Evolutionary conservation across 768 basidiomycete species (phyloP).

Genomic region (Trametes maxima): DNA sequence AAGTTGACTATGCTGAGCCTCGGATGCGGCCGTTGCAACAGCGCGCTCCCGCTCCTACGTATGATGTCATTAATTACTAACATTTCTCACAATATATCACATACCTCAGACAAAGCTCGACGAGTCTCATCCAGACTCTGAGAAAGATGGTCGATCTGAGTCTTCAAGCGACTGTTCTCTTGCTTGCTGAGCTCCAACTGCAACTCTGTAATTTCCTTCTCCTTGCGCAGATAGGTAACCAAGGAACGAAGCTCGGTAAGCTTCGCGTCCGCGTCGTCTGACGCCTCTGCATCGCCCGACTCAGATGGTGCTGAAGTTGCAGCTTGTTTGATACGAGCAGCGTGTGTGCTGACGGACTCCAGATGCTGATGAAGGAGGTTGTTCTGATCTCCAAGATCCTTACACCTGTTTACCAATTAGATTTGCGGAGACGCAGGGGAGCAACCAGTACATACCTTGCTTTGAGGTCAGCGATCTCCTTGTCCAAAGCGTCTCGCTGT

Average conservation of each 20-base stretch:
- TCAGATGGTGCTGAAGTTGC: slow-evolving; percentile 53
- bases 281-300: slow-evolving; percentile 46
- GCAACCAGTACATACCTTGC: slow-evolving; percentile 50
- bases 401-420: slow-evolving; percentile 48
- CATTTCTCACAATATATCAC: neutral
- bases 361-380: slow-evolving; percentile 78
- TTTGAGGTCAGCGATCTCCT: slow-evolving; percentile 74
- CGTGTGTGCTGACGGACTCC: slow-evolving; percentile 81
- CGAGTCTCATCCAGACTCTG: slow-evolving; percentile 73
- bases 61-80: neutral
- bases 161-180: slow-evolving; percentile 72
- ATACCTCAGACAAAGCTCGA: slow-evolving; percentile 68
- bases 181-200: slow-evolving; percentile 81
- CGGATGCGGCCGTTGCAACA: slow-evolving; percentile 67
- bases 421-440: neutral
- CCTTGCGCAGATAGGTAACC: slow-evolving; percentile 80
- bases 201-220: slow-evolving; percentile 90
- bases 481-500: slow-evolving; percentile 76
- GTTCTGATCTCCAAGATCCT: slow-evolving; percentile 79
- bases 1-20: slow-evolving; percentile 81
- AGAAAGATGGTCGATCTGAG: slow-evolving; percentile 73
- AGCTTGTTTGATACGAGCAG: slow-evolving; percentile 75
- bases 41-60: slow-evolving; percentile 80
- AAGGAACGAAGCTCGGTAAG: slow-evolving; percentile 75
- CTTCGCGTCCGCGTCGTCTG: slow-evolving; percentile 62